Conservation (phyloP, 345 rosid genomes). For the Salix purpurea region DNA sequence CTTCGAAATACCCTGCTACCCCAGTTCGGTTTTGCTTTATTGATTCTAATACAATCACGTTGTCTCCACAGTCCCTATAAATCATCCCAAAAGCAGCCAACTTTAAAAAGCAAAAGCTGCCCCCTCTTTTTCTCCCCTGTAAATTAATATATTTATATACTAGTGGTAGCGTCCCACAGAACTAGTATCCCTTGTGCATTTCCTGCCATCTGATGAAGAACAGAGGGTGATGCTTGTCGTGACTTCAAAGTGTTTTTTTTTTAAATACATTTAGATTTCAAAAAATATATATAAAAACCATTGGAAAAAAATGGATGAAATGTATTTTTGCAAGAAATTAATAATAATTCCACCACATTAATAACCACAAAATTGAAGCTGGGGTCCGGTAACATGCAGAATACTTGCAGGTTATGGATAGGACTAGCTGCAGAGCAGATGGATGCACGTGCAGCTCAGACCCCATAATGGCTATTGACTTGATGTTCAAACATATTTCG, state of each 20-base stretch:
- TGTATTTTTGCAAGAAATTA: neutral
- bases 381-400: slow-evolving; percentile 6
- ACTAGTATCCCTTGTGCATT: neutral
- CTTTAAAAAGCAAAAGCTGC: slow-evolving; percentile 64
- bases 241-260: too few species aligned
- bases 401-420: slow-evolving; percentile 8
- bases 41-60: slow-evolving; percentile 31
- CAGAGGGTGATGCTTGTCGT: neutral
- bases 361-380: neutral
- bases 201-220: slow-evolving; percentile 10
- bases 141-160: neutral
- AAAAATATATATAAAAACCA: neutral
- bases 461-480: slow-evolving; percentile 32
- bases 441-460: slow-evolving; percentile 45
- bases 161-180: slow-evolving; percentile 2
- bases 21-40: slow-evolving; percentile 31
- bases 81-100: slow-evolving; percentile 41
- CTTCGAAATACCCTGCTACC: neutral
- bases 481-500: slow-evolving; percentile 17
- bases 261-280: too few species aligned
- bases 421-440: slow-evolving; percentile 12
- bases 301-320: neutral
- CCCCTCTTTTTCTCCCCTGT: slow-evolving; percentile 3
- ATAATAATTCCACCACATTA: neutral
- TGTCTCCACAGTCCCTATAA: slow-evolving; percentile 43